These are phyloP conservation scores for Camillea tinctor DNA, from an alignment of 2,329 filamentous ascomycete genomes.

Conservation along the genomic window DNA sequence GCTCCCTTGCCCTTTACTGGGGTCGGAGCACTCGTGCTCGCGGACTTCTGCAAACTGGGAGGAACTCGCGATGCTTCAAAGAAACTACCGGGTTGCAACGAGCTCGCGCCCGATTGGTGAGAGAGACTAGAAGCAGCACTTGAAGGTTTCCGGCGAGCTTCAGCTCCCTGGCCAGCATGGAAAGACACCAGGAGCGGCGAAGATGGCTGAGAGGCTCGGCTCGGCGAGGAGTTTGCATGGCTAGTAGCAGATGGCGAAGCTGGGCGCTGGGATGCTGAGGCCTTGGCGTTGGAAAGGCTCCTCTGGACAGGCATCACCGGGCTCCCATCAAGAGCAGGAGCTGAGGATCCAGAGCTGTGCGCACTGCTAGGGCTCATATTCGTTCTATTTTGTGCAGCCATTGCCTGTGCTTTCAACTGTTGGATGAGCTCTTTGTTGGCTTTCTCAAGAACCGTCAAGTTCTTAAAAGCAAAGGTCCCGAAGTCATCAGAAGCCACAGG, in stretches of 20 bases:
- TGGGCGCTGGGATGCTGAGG: constrained; percentile 62
- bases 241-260: constrained; percentile 81
- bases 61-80: constrained; percentile 69
- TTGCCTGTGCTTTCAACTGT: constrained; percentile 86
- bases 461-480: constrained; percentile 95
- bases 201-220: constrained; percentile 73
- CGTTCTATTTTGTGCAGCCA: constrained; percentile 63
- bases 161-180: constrained; percentile 76
- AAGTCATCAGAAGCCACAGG: constrained; percentile 89
- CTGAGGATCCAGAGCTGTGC: constrained; percentile 54
- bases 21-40: constrained; percentile 53
- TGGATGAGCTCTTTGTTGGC: constrained; percentile 99
- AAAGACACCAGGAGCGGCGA: constrained; percentile 97
- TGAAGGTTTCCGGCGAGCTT: constrained; percentile 83
- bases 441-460: constrained; percentile 91
- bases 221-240: constrained; percentile 84
- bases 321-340: constrained; percentile 76
- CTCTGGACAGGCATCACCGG: constrained; percentile 80
- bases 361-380: constrained; percentile 44
- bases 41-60: constrained; percentile 59
- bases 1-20: constrained; percentile 55
- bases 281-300: constrained; percentile 79
- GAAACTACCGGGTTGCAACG: constrained; percentile 68
- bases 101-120: constrained; percentile 65
- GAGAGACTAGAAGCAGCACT: constrained; percentile 83